These are phyloP conservation scores for Phytophthora kernoviae DNA, from an alignment of 352 stramenopile species.

Conservation along the genomic window DNA sequence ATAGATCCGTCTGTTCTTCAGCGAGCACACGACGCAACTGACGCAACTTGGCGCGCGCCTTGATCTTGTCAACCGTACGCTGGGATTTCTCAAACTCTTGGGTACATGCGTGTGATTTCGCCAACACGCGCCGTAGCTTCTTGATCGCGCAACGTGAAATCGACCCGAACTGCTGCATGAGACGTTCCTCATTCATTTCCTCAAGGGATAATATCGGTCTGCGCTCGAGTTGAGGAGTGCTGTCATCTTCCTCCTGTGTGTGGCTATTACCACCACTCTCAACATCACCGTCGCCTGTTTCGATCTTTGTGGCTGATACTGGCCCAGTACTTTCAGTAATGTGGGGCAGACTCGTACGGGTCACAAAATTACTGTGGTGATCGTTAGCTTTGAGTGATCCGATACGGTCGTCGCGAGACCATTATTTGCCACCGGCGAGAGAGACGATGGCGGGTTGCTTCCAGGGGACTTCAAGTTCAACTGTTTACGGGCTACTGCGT, in stretches of 20 bases:
- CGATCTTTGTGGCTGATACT: not conserved
- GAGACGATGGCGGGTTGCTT: not conserved
- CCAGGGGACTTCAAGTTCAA: not conserved
- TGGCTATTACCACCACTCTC: not conserved
- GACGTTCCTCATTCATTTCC: conserved; percentile 61
- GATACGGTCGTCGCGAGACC: not conserved
- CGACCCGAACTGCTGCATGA: conserved; percentile 53
- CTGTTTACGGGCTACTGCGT: conserved; percentile 9
- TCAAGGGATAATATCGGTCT: conserved; percentile 40
- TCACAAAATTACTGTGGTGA: conserved; percentile 18
- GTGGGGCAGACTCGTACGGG: conserved; percentile 28
- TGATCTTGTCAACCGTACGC: conserved; percentile 60
- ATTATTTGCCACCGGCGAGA: conserved; percentile 5
- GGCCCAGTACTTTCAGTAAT: conserved; percentile 24
- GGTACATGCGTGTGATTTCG: conserved; percentile 58
- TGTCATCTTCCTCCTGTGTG: conserved; percentile 14
- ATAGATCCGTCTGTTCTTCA: conserved; percentile 48
- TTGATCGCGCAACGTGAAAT: conserved; percentile 60
- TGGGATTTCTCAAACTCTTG: conserved; percentile 65
- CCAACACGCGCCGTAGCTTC: conserved; percentile 58
- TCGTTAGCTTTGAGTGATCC: conserved; percentile 6
- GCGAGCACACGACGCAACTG: conserved; percentile 39
- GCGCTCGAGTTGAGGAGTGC: not conserved
- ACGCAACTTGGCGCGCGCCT: conserved; percentile 40
- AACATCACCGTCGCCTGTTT: conserved; percentile 6